A percentile compares a stretch with the other conserved stretches of the same genome.
Conservation (phyloP, 352 stramenopile genomes). For the Phytophthora sansomeana region DNA sequence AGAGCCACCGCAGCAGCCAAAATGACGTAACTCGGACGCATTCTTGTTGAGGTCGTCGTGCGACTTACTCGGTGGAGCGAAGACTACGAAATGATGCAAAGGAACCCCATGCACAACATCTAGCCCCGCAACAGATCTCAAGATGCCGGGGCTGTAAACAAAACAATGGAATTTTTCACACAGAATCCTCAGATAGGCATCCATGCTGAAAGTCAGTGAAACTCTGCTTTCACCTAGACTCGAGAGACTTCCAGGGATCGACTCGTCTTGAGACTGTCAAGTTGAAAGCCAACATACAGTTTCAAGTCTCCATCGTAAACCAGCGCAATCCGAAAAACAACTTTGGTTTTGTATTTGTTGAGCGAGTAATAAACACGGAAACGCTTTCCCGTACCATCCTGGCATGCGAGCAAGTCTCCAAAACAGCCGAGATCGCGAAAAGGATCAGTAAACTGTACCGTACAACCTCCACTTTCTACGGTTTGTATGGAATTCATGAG, state of each 20-base stretch:
- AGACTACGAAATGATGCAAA: background rate
- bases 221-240: too few relatives aligned
- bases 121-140: background rate
- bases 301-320: too few relatives aligned
- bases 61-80: background rate
- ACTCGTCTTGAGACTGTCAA: too few relatives aligned
- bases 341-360: too few relatives aligned
- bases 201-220: background rate
- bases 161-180: too few relatives aligned
- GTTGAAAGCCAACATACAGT: too few relatives aligned
- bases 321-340: too few relatives aligned
- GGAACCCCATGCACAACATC: background rate
- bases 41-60: constrained; percentile 8
- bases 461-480: background rate
- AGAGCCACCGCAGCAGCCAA: constrained; percentile 19
- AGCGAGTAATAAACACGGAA: background rate
- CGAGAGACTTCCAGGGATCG: too few relatives aligned
- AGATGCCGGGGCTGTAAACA: background rate
- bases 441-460: background rate
- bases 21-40: constrained; percentile 21
- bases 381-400: background rate
- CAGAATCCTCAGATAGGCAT: background rate
- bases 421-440: background rate
- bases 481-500: too few relatives aligned
- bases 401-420: background rate